phyloP scores from a whole-genome alignment of 805 yeast species.

The Starmerella stellata region DNA sequence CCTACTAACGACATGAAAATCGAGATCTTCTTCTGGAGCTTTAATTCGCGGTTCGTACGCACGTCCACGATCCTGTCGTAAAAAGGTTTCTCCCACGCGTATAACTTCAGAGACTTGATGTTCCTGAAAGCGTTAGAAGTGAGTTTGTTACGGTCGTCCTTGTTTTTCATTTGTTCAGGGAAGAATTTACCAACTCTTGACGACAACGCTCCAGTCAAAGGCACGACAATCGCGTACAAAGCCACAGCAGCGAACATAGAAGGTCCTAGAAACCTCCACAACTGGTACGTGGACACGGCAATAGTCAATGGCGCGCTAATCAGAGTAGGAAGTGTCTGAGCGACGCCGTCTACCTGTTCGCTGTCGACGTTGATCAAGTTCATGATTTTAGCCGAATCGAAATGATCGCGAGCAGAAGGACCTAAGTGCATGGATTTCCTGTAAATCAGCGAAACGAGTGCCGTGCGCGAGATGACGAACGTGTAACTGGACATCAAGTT shows the following conservation, averaged over 20 bases:
- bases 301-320: constrained; percentile 90
- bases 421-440: constrained; percentile 54
- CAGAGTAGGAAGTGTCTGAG: constrained; percentile 51
- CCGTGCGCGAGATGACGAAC: constrained; percentile 11
- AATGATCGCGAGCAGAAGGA: constrained; percentile 40
- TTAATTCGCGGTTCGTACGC: constrained; percentile 74
- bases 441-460: constrained; percentile 47
- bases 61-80: constrained; percentile 43
- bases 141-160: constrained; percentile 78
- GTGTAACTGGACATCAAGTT: constrained; percentile 7
- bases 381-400: constrained; percentile 79
- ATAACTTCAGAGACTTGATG: constrained; percentile 77
- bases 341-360: constrained; percentile 64
- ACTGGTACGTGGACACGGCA: constrained; percentile 48
- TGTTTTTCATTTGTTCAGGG: constrained; percentile 62
- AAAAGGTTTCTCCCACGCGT: constrained; percentile 91
- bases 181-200: constrained; percentile 42
- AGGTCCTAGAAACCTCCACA: constrained; percentile 56
- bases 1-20: constrained; percentile 29
- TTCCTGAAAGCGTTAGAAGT: constrained; percentile 74
- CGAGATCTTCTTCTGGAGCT: constrained; percentile 47
- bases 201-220: constrained; percentile 52
- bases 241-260: constrained; percentile 83
- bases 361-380: constrained; percentile 87
- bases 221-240: constrained; percentile 57